phyloP scores from a whole-genome alignment of 1,139 yeast species.

The Taphrina wiesneri region DNA sequence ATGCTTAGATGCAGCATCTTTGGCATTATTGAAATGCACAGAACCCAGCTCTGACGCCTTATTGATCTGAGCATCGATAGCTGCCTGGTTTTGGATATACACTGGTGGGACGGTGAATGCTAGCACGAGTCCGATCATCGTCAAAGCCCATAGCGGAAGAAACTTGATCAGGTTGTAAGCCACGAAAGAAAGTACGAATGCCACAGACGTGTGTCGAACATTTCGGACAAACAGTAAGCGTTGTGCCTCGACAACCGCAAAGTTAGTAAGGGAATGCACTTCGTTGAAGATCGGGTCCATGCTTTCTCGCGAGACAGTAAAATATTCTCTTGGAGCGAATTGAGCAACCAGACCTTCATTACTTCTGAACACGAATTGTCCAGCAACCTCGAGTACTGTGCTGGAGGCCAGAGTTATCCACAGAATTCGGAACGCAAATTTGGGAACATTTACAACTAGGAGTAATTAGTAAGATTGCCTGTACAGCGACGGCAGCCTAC shows the following conservation, averaged over 20 bases:
- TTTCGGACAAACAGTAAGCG: conserved; percentile 66
- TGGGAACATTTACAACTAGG: conserved; percentile 33
- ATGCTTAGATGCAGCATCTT: conserved; percentile 15
- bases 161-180: conserved; percentile 72
- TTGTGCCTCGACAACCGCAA: conserved; percentile 50
- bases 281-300: conserved; percentile 44
- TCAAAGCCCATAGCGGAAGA: conserved; percentile 71
- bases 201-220: conserved; percentile 68
- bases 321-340: conserved; percentile 23
- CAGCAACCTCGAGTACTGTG: conserved; percentile 35
- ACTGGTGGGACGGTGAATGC: conserved; percentile 76
- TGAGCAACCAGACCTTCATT: conserved; percentile 34
- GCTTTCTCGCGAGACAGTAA: conserved; percentile 28
- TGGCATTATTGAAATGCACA: conserved; percentile 20
- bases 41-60: conserved; percentile 54
- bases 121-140: conserved; percentile 54
- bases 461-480: neutral
- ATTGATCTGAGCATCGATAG: conserved; percentile 73
- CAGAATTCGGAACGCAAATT: conserved; percentile 31
- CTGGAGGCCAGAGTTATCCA: conserved; percentile 35
- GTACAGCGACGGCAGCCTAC: neutral
- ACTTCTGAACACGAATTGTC: conserved; percentile 29
- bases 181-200: conserved; percentile 65
- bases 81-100: conserved; percentile 71
- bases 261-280: conserved; percentile 41